Evolutionary conservation across 495 filamentous ascomycete genomes (phyloP).

Genomic region (Pyrenula massariospora): DNA sequence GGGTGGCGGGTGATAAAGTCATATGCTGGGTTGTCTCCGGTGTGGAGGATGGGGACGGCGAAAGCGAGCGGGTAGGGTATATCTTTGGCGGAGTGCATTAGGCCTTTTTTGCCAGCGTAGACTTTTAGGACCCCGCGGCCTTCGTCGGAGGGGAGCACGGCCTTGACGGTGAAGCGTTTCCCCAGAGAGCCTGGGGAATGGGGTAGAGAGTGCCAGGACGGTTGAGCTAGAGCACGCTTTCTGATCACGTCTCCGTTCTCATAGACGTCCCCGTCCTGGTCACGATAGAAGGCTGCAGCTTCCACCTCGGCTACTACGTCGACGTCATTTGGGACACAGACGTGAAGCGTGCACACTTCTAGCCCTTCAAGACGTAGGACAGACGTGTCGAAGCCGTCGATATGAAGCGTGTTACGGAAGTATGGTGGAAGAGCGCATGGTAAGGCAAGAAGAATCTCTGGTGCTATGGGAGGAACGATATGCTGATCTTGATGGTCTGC

Average conservation of each 20-base stretch:
- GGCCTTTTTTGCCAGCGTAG: slow-evolving; percentile 82
- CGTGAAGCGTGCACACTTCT: slow-evolving; percentile 81
- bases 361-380: slow-evolving; percentile 76
- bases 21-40: slow-evolving; percentile 83
- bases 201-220: slow-evolving; percentile 75
- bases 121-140: slow-evolving; percentile 83
- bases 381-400: slow-evolving; percentile 87
- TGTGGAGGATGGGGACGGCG: slow-evolving; percentile 81
- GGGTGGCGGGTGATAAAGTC: slow-evolving; percentile 89
- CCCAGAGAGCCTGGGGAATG: not conserved
- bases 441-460: slow-evolving; percentile 71
- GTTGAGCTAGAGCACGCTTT: slow-evolving; percentile 80
- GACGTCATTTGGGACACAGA: slow-evolving; percentile 76
- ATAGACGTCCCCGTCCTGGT: slow-evolving; percentile 83
- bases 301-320: slow-evolving; percentile 93
- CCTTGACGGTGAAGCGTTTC: slow-evolving; percentile 89
- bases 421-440: slow-evolving; percentile 77
- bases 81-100: slow-evolving; percentile 92
- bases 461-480: slow-evolving; percentile 75
- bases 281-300: slow-evolving; percentile 62
- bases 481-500: slow-evolving; percentile 79
- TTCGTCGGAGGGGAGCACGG: slow-evolving; percentile 79
- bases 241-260: slow-evolving; percentile 76
- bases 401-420: slow-evolving; percentile 66
- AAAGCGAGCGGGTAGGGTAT: slow-evolving; percentile 88